Evolutionary conservation across 352 stramenopile species (phyloP), one percentile per base, ranked within the genome.

Genomic region (Albugo candida): DNA sequence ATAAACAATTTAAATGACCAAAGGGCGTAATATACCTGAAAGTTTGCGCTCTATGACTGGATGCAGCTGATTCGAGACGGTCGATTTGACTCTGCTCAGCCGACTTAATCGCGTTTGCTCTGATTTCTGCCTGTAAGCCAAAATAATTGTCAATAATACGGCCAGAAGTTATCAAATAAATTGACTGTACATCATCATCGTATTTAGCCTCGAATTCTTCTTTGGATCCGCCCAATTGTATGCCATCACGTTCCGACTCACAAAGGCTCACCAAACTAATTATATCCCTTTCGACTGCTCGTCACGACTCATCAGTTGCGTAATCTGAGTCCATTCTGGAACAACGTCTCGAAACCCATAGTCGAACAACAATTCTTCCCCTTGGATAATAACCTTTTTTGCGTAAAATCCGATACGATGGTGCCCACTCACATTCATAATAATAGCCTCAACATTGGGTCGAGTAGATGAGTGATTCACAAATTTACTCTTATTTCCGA

Each of bases 401-500:
- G 92, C 89, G 64, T 91, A 98, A 41, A 98, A 83, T 5, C 79
- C 88, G 53, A 98, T 96, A 52, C 83, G 70, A 47, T 92, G 71
- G 48, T 96, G 80, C 20, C 92, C 91, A 35, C 94, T 93, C 11
- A 96, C 84, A 19, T 78, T 56, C 57, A 95, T 74, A 53, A 94
- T 93, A 20, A 71, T 70, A 4, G 87, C 69, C 37, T 77, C 65
- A 48, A 81, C 93, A 58, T 96, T 96, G 0, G 82, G 72, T 1
- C 66, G 40, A 8, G 56, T 59, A 1, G 74, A 79, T 41, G 65
- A 64, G 55, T 97, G 87, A 54, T 96, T 95, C 0, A 84, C 80
- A 56, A 95, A 97, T 47, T 94, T 89, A 48, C 82, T 93, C 61
- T 97, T 97, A 72, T 97, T 97, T 13, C 93, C 92, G 54, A 95